phyloP scores from a whole-genome alignment of 2,329 filamentous ascomycete species.

The Fusarium tuaranense region DNA sequence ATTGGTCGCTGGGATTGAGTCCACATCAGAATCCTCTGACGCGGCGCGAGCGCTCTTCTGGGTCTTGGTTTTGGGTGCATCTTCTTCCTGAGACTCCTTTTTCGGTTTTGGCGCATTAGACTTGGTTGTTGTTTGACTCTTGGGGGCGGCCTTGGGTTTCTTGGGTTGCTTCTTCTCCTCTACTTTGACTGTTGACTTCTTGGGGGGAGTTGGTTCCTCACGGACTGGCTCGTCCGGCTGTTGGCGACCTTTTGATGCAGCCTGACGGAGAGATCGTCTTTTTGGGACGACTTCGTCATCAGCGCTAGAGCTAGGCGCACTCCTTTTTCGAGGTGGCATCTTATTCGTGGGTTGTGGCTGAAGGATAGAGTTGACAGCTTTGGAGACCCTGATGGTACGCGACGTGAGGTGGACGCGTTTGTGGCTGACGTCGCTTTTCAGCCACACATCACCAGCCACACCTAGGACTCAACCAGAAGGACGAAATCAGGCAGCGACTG shows the following conservation, averaged over 20 bases:
- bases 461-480: background rate
- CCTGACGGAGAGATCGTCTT: slow-evolving; percentile 33
- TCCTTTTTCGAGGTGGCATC: slow-evolving; percentile 38
- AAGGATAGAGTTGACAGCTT: background rate
- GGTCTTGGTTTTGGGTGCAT: background rate
- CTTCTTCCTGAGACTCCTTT: background rate
- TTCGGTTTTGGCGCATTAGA: background rate
- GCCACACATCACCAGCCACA: background rate
- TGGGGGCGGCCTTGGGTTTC: background rate
- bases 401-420: background rate
- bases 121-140: background rate
- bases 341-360: background rate
- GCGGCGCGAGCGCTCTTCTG: background rate
- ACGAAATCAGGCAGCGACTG: background rate
- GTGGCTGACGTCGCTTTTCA: background rate
- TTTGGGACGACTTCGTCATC: slow-evolving; percentile 11
- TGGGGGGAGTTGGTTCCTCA: background rate
- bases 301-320: background rate
- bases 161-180: slow-evolving; percentile 7
- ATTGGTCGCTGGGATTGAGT: slow-evolving; percentile 52
- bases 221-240: background rate
- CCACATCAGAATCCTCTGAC: slow-evolving; percentile 48
- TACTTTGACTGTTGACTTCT: slow-evolving; percentile 5
- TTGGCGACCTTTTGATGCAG: slow-evolving; percentile 2
- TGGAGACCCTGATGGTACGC: background rate